A percentile compares a stretch with the other conserved stretches of the same genome.
These are phyloP conservation scores for Magnaporthiopsis incrustans DNA, from an alignment of 2,329 filamentous ascomycete genomes.

Conservation along the genomic window DNA sequence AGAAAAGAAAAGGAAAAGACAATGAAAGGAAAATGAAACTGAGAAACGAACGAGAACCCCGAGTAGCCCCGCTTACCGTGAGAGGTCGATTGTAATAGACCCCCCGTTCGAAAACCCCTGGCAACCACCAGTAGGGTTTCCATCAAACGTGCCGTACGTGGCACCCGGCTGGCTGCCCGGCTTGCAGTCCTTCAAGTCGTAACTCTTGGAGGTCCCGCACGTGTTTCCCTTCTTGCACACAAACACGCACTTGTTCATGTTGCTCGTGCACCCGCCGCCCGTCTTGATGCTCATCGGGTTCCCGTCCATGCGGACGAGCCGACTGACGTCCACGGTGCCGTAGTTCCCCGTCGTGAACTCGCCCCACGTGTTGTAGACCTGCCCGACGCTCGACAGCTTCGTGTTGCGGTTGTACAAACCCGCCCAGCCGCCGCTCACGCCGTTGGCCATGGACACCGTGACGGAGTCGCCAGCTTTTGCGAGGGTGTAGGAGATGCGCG, in stretches of 20 bases:
- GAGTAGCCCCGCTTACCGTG: too few relatives aligned
- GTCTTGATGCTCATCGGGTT: slow-evolving; percentile 25
- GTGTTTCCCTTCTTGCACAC: slow-evolving; percentile 25
- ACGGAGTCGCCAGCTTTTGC: slow-evolving; percentile 22
- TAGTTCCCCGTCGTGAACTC: slow-evolving; percentile 30
- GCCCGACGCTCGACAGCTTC: slow-evolving; percentile 25
- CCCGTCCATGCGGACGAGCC: slow-evolving; percentile 35
- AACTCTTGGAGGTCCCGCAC: slow-evolving; percentile 26
- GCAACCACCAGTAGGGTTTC: slow-evolving; percentile 22
- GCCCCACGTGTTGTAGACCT: slow-evolving; percentile 34
- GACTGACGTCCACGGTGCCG: slow-evolving; percentile 33
- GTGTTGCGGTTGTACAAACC: slow-evolving; percentile 22
- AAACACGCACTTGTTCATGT: slow-evolving; percentile 34
- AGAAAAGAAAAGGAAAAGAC: too few relatives aligned
- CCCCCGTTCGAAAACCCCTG: slow-evolving; percentile 20
- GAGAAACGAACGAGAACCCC: too few relatives aligned
- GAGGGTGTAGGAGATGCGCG: slow-evolving; percentile 29
- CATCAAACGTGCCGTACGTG: slow-evolving; percentile 13
- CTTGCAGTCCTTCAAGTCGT: slow-evolving; percentile 28
- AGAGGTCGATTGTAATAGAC: not conserved
- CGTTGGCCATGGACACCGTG: slow-evolving; percentile 28
- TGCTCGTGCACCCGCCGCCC: slow-evolving; percentile 29
- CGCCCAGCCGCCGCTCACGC: slow-evolving; percentile 29
- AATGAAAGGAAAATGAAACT: not conserved
- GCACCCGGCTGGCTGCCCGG: not conserved